Evolutionary conservation across 2,329 filamentous ascomycete genomes (phyloP).

Genomic region (Colletotrichum sp.): DNA sequence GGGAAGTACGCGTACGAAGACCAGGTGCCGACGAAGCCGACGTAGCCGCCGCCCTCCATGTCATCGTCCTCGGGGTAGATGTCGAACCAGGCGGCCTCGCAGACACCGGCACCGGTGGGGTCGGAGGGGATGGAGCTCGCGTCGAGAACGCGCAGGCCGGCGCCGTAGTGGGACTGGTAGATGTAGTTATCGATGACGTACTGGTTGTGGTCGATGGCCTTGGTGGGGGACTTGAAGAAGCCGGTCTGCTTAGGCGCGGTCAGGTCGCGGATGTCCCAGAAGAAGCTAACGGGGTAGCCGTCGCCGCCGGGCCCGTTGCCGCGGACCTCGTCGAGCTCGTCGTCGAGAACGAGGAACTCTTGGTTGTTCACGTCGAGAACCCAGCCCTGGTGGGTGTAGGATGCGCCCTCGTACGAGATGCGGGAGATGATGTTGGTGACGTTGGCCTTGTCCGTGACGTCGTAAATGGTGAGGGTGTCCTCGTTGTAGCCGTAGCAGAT

Average conservation of each 20-base stretch:
- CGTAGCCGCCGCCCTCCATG: constrained; percentile 37
- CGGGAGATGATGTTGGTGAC: constrained; percentile 52
- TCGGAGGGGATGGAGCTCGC: constrained; percentile 40
- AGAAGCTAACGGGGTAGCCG: constrained; percentile 53
- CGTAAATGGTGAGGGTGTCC: constrained; percentile 57
- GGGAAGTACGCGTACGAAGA: constrained; percentile 53
- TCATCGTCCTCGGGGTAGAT: constrained; percentile 55
- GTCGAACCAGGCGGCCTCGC: constrained; percentile 55
- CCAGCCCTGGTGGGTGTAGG: constrained; percentile 65
- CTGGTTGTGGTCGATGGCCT: constrained; percentile 54
- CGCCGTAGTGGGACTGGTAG: constrained; percentile 57
- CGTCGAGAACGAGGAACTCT: constrained; percentile 55
- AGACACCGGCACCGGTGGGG: constrained; percentile 48
- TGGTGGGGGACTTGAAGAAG: constrained; percentile 42
- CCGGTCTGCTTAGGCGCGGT: constrained; percentile 48
- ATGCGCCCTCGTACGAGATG: constrained; percentile 59
- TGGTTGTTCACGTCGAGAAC: constrained; percentile 50
- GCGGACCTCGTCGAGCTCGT: constrained; percentile 56
- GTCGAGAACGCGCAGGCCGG: constrained; percentile 49
- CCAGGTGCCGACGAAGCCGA: constrained; percentile 51
- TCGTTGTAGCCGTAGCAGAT: constrained; percentile 65
- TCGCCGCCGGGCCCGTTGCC: constrained; percentile 42
- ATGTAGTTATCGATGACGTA: constrained; percentile 48
- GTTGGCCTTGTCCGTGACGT: constrained; percentile 54
- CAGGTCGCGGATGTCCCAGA: constrained; percentile 53